Conservation (phyloP, 2,329 filamentous ascomycete genomes). For the Diaporthe sp. region DNA sequence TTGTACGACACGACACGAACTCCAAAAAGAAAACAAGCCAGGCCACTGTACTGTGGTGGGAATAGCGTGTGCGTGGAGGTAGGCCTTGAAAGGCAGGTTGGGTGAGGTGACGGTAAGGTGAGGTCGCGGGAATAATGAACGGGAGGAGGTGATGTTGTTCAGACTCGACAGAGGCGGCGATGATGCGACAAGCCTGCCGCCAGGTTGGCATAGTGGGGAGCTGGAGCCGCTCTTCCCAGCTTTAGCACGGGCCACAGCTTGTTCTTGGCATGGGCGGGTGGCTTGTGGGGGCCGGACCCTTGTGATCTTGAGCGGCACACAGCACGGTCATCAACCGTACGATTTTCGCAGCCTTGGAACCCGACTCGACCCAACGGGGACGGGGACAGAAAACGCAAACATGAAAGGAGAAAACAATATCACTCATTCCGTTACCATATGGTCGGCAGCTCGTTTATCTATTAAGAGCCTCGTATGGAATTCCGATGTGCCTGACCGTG, state of each 20-base stretch:
- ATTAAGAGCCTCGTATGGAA: too few species aligned
- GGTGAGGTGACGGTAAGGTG: slow-evolving; percentile 9
- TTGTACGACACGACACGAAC: slow-evolving; percentile 12
- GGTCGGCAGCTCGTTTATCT: too few species aligned
- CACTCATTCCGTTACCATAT: too few species aligned
- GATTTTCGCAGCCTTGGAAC: too few species aligned
- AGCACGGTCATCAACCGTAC: background rate
- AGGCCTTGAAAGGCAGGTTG: slow-evolving; percentile 15
- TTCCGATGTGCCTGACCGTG: too few species aligned
- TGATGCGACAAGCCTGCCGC: slow-evolving; percentile 37
- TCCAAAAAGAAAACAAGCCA: slow-evolving; percentile 1
- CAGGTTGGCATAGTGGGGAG: slow-evolving; percentile 28
- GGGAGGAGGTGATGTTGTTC: slow-evolving; percentile 24
- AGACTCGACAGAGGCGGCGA: slow-evolving; percentile 6
- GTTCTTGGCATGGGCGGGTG: slow-evolving; percentile 7
- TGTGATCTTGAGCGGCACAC: too few species aligned
- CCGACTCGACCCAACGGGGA: too few species aligned
- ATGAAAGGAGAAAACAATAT: too few species aligned
- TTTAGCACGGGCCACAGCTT: slow-evolving; percentile 25
- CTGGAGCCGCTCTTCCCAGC: slow-evolving; percentile 10
- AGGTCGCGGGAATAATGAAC: slow-evolving; percentile 11
- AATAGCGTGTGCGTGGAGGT: background rate
- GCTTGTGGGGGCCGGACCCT: slow-evolving; percentile 18
- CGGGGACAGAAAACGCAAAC: too few species aligned
- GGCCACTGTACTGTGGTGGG: background rate